A percentile compares a stretch with the other conserved stretches of the same genome.
These are phyloP conservation scores for Aureobasidium lini DNA, from an alignment of 2,329 filamentous ascomycete genomes.

Conservation along the genomic window DNA sequence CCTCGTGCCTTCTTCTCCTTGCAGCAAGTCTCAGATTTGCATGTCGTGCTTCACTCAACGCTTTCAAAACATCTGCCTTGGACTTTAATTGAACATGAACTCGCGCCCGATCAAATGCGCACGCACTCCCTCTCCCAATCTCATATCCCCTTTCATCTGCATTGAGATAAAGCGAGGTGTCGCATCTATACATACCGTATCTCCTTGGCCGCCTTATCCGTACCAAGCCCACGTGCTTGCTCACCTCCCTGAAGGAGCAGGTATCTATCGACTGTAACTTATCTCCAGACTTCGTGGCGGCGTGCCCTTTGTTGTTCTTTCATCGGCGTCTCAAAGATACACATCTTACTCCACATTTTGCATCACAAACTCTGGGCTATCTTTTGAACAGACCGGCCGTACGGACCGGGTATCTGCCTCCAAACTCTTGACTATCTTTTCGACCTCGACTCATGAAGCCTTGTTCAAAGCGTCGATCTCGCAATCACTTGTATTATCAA, in stretches of 20 bases:
- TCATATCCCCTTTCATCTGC: constrained; percentile 4
- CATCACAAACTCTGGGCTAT: background rate
- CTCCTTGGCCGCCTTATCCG: background rate
- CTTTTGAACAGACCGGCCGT: background rate
- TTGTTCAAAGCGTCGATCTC: background rate
- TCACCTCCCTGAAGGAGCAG: background rate
- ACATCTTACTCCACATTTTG: background rate
- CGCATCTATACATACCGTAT: background rate
- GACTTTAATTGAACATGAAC: background rate
- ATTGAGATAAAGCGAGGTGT: constrained; percentile 4
- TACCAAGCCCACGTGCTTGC: constrained; percentile 1
- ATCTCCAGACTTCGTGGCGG: background rate
- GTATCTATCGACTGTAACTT: background rate
- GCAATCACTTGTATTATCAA: background rate
- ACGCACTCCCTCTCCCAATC: background rate
- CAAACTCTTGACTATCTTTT: background rate
- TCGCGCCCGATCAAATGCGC: background rate
- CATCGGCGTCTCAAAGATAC: background rate
- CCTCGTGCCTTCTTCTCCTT: background rate
- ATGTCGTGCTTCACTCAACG: background rate
- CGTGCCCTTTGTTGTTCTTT: background rate
- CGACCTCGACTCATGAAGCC: background rate
- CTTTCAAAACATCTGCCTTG: background rate
- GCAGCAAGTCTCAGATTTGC: background rate
- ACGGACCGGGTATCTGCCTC: background rate